Evolutionary conservation across 192 early-diverging fungal genomes (phyloP).

Genomic region (Tieghemiomyces parasiticus): DNA sequence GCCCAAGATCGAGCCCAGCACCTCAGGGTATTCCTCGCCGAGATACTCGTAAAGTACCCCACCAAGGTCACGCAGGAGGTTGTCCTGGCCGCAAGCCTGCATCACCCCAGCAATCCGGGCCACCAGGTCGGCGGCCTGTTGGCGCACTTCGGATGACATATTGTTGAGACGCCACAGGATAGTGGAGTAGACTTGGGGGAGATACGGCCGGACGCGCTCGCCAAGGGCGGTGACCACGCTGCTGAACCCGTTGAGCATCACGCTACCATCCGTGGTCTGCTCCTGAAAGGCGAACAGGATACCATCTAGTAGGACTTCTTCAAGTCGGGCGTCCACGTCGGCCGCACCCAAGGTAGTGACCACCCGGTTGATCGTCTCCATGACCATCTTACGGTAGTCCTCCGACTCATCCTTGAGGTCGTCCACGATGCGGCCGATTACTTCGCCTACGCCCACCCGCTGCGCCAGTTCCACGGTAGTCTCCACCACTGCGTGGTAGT

Average conservation of each 20-base stretch:
- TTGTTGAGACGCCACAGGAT: slow-evolving; percentile 97
- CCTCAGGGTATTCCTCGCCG: slow-evolving; percentile 99
- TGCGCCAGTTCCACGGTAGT: slow-evolving; percentile 92
- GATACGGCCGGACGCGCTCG: slow-evolving; percentile 76
- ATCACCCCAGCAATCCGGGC: slow-evolving; percentile 88
- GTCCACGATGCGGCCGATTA: slow-evolving; percentile 72
- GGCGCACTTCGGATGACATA: slow-evolving; percentile 85
- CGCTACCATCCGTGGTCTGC: slow-evolving; percentile 82
- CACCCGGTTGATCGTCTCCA: slow-evolving; percentile 88
- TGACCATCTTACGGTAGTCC: slow-evolving; percentile 90
- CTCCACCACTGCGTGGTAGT: slow-evolving; percentile 85
- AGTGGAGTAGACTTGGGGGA: slow-evolving; percentile 86
- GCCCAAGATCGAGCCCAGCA: slow-evolving; percentile 85
- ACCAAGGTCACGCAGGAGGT: slow-evolving; percentile 84
- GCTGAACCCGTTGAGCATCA: slow-evolving; percentile 93
- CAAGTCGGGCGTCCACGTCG: slow-evolving; percentile 82
- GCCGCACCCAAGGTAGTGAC: slow-evolving; percentile 61
- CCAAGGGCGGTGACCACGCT: slow-evolving; percentile 85
- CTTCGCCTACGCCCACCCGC: slow-evolving; percentile 83
- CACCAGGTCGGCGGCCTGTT: slow-evolving; percentile 95
- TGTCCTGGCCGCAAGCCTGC: slow-evolving; percentile 89
- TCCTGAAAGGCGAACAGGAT: slow-evolving; percentile 98
- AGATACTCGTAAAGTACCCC: slow-evolving; percentile 95
- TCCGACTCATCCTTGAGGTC: slow-evolving; percentile 93
- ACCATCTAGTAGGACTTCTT: slow-evolving; percentile 93